These are phyloP conservation scores for Peniophora sp. DNA, from an alignment of 1,284 basidiomycete species.

Conservation along the genomic window DNA sequence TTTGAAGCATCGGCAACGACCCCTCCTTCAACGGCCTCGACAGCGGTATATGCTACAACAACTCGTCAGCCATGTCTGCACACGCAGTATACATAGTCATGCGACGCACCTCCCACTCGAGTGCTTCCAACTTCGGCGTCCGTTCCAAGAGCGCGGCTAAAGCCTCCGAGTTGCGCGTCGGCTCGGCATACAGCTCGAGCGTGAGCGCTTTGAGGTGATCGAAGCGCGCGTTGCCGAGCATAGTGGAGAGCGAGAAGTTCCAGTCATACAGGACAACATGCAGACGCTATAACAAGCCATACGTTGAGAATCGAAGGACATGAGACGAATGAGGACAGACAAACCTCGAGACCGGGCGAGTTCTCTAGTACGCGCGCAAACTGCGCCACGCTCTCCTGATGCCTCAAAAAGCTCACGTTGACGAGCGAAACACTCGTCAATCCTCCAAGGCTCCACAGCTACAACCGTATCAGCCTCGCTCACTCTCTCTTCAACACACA, in stretches of 20 bases:
- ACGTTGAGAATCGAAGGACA: neutral
- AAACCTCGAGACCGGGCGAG: constrained; percentile 8
- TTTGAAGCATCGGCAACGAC: constrained; percentile 4
- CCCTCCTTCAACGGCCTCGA: neutral
- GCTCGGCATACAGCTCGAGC: constrained; percentile 6
- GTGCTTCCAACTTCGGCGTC: constrained; percentile 4
- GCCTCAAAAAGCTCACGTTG: constrained; percentile 5
- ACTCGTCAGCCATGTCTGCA: too few relatives aligned
- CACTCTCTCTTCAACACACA: neutral
- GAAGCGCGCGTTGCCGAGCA: constrained; percentile 4
- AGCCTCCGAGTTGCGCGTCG: constrained; percentile 1
- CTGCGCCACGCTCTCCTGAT: constrained; percentile 3
- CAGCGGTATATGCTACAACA: neutral
- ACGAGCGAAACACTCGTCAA: constrained; percentile 5
- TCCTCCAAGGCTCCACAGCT: constrained; percentile 8
- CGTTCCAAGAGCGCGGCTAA: constrained; percentile 4
- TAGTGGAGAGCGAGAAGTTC: constrained; percentile 2
- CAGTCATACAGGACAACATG: constrained; percentile 2
- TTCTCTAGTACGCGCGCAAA: constrained; percentile 6
- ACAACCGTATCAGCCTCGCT: neutral
- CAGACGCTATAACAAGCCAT: constrained; percentile 1
- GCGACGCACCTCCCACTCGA: neutral
- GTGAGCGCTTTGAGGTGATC: constrained; percentile 1
- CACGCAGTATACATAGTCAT: too few relatives aligned
- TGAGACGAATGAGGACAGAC: too few relatives aligned